Percentiles rank a stretch among this genome's conserved stretches.
These are phyloP conservation scores for Linnemannia schmuckeri DNA, from an alignment of 192 early-diverging fungal species.

Conservation along the genomic window DNA sequence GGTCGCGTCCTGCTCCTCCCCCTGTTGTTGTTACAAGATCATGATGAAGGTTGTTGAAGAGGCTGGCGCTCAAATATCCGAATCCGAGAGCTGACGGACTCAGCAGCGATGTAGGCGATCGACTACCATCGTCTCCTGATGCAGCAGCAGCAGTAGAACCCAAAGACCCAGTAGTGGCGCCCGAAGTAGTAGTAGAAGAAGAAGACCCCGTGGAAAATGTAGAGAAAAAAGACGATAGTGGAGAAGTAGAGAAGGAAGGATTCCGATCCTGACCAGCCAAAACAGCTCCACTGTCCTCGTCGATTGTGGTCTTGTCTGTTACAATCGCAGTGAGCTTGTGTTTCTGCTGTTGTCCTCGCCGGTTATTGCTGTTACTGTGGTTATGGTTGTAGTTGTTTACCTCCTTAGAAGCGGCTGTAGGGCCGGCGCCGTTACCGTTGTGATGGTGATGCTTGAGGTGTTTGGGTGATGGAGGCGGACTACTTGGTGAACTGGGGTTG, in stretches of 20 bases:
- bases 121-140: background rate
- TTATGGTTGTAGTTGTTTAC: background rate
- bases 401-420: constrained; percentile 11
- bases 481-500: background rate
- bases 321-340: background rate
- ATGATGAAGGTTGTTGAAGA: constrained; percentile 17
- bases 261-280: background rate
- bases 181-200: background rate
- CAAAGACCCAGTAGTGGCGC: background rate
- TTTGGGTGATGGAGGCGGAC: constrained; percentile 5
- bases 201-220: background rate
- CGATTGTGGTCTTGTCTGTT: background rate
- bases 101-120: background rate
- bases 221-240: background rate
- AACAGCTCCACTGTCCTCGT: background rate
- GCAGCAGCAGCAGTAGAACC: background rate
- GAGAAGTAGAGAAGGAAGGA: background rate
- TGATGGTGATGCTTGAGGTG: constrained; percentile 4
- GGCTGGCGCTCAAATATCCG: constrained; percentile 26
- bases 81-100: background rate
- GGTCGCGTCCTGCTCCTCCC: constrained; percentile 2
- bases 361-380: constrained; percentile 5
- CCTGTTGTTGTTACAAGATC: background rate
- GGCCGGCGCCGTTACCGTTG: background rate
- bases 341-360: background rate